These are phyloP conservation scores for Lachancea nothofagi DNA, from an alignment of 805 yeast species.

Conservation along the genomic window DNA sequence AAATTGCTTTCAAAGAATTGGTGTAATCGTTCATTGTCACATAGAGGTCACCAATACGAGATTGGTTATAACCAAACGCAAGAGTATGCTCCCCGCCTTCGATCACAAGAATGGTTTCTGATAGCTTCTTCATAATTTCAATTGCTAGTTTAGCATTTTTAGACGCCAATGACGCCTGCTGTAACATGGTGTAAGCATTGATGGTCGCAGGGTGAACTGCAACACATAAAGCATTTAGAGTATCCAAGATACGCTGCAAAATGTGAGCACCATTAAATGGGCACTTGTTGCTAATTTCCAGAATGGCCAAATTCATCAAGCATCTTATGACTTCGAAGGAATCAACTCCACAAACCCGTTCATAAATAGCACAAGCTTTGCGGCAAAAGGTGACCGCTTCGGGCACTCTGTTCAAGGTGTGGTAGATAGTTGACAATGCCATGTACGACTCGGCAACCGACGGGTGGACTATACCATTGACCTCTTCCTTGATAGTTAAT, in stretches of 20 bases:
- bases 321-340: slow-evolving; percentile 68
- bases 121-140: slow-evolving; percentile 48
- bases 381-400: slow-evolving; percentile 64
- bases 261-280: slow-evolving; percentile 56
- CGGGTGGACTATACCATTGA: slow-evolving; percentile 74
- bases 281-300: slow-evolving; percentile 58
- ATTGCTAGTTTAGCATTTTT: slow-evolving; percentile 51
- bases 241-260: slow-evolving; percentile 52
- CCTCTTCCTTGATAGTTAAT: slow-evolving; percentile 68
- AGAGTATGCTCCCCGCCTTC: slow-evolving; percentile 53
- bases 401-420: slow-evolving; percentile 48
- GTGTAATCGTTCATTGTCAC: slow-evolving; percentile 47
- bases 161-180: slow-evolving; percentile 54
- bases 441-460: slow-evolving; percentile 70
- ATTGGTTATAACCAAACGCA: slow-evolving; percentile 58
- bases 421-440: slow-evolving; percentile 59
- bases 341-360: slow-evolving; percentile 78
- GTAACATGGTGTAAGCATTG: slow-evolving; percentile 45
- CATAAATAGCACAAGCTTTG: slow-evolving; percentile 65
- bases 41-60: slow-evolving; percentile 61
- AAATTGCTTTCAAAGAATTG: slow-evolving; percentile 52
- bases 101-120: slow-evolving; percentile 43
- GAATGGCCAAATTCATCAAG: slow-evolving; percentile 66
- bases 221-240: slow-evolving; percentile 51
- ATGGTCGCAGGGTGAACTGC: slow-evolving; percentile 62